A percentile compares a stretch with the other conserved stretches of the same genome.
These are phyloP conservation scores for Aegilops umbellulata DNA, from an alignment of 176 grass and related monocot species.

Conservation along the genomic window DNA sequence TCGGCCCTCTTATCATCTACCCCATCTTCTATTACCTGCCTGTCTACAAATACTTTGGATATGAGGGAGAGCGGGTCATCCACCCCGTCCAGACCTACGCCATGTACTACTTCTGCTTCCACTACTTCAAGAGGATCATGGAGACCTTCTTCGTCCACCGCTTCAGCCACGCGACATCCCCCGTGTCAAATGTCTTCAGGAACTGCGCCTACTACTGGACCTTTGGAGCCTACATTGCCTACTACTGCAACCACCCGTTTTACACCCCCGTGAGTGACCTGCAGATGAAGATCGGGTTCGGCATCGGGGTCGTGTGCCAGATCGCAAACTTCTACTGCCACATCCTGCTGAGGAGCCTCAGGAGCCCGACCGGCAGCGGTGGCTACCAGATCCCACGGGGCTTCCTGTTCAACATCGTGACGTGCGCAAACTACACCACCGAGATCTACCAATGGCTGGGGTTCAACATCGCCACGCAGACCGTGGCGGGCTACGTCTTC, in stretches of 20 bases:
- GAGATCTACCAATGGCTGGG: conserved; percentile 99
- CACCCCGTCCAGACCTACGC: conserved; percentile 89
- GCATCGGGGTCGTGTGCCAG: conserved; percentile 74
- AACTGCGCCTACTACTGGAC: conserved; percentile 99
- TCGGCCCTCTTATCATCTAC: conserved; percentile 84
- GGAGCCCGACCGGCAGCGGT: conserved; percentile 70
- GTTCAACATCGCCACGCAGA: conserved; percentile 94
- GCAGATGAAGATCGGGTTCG: conserved; percentile 94
- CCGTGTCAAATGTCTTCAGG: conserved; percentile 79
- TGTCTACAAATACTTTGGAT: conserved; percentile 82
- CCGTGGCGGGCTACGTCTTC: conserved; percentile 84
- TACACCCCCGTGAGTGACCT: conserved; percentile 81
- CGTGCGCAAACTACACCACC: conserved; percentile 93
- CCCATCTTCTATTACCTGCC: conserved; percentile 90
- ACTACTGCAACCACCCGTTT: conserved; percentile 85
- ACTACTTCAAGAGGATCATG: conserved; percentile 95
- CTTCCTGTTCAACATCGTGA: conserved; percentile 96
- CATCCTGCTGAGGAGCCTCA: conserved; percentile 85
- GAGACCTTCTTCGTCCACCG: conserved; percentile 96
- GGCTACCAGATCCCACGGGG: conserved; percentile 92
- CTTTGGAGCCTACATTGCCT: conserved; percentile 84
- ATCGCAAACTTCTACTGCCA: conserved; percentile 94
- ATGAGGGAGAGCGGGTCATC: conserved; percentile 57
- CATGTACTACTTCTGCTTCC: conserved; percentile 91
- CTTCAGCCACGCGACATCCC: conserved; percentile 94